Percentiles rank a stretch among this genome's conserved stretches.
These are phyloP conservation scores for Punica granatum DNA, from an alignment of 345 rosid species.

Conservation along the genomic window DNA sequence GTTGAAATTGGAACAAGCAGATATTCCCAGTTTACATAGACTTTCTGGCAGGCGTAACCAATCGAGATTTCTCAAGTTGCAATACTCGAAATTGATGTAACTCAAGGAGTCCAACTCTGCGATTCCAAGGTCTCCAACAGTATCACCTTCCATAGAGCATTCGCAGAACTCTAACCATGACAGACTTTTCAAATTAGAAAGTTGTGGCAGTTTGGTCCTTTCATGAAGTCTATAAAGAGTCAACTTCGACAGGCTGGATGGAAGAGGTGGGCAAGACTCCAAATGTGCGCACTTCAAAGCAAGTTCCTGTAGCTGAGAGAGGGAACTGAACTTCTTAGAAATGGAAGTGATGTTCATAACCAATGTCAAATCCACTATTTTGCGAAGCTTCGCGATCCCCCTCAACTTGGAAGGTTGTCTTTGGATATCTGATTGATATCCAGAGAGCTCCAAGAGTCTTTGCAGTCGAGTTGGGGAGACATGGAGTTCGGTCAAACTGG, in stretches of 20 bases:
- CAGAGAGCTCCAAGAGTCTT: background rate
- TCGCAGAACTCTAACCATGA: background rate
- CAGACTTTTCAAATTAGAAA: background rate
- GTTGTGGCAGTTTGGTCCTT: background rate
- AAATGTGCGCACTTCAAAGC: background rate
- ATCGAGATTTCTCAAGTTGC: background rate
- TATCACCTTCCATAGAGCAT: background rate
- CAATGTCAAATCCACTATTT: background rate
- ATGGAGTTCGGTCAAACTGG: background rate
- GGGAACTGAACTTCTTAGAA: background rate
- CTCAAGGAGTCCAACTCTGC: background rate
- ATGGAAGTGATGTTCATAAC: background rate
- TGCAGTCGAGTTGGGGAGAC: background rate
- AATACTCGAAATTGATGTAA: fast-evolving
- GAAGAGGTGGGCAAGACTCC: background rate
- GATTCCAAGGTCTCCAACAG: background rate
- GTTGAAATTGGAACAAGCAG: no score
- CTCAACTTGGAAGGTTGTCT: background rate
- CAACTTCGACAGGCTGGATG: background rate
- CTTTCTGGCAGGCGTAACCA: no score
- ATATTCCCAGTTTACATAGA: no score
- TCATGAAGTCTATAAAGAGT: background rate
- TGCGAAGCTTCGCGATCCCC: background rate
- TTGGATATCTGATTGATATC: no score
- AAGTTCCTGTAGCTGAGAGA: background rate